Evolutionary conservation across 1,284 basidiomycete species (phyloP).

Genomic region (Gomphus bonarii): DNA sequence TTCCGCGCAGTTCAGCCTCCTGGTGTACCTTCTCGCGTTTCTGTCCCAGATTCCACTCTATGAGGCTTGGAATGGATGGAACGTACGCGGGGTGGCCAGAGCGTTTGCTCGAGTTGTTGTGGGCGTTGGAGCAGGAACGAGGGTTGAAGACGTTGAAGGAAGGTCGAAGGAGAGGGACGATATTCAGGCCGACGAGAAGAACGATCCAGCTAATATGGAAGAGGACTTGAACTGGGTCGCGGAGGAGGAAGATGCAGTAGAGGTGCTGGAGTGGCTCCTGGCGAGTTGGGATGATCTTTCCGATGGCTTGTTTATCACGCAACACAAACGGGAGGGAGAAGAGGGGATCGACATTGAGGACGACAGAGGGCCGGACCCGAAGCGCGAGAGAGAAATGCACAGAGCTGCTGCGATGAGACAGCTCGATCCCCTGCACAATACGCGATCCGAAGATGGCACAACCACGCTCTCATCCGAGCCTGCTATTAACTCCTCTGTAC

Average conservation of each 20-base stretch:
- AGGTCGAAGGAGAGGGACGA: background rate
- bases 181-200: background rate
- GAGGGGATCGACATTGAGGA: background rate
- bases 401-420: background rate
- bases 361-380: background rate
- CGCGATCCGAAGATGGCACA: background rate
- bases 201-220: background rate
- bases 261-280: background rate
- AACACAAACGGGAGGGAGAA: background rate
- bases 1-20: slow-evolving; percentile 40
- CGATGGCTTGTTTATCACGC: background rate
- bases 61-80: background rate
- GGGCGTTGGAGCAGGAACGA: background rate
- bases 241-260: background rate
- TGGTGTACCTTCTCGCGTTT: slow-evolving; percentile 55
- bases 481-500: background rate
- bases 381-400: background rate
- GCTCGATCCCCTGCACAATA: background rate
- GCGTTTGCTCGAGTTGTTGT: background rate
- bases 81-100: background rate
- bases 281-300: background rate
- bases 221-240: background rate
- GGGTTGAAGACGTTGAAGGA: background rate
- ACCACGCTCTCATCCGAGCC: background rate
- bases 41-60: slow-evolving; percentile 22